Evolutionary conservation across 176 grass and related monocot species (phyloP).

Genomic region (Lolium rigidum): DNA sequence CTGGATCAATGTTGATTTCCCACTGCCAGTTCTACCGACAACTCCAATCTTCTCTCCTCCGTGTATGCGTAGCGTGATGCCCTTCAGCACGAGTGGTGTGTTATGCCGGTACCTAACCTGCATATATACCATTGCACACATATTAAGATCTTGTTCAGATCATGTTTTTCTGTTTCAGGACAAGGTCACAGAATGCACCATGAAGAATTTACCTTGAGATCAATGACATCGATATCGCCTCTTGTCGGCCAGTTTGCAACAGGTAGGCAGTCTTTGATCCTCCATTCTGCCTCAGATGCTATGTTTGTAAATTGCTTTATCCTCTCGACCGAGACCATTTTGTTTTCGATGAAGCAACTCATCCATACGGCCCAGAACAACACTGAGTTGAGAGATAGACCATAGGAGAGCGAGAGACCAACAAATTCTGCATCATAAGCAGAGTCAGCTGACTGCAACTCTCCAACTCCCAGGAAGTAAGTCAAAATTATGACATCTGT

Average conservation of each 20-base stretch:
- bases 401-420: conserved; percentile 94
- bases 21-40: conserved; percentile 92
- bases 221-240: conserved; percentile 75
- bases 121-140: background rate
- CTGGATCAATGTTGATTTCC: conserved; percentile 97
- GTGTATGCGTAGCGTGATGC: conserved; percentile 74
- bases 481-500: background rate
- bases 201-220: conserved; percentile 72
- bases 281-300: conserved; percentile 78
- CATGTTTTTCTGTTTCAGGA: conserved; percentile 7
- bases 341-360: conserved; percentile 96
- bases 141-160: conserved; percentile 13
- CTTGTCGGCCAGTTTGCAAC: conserved; percentile 75
- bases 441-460: background rate
- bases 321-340: conserved; percentile 94
- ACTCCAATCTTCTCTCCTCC: conserved; percentile 93
- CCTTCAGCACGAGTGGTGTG: conserved; percentile 94
- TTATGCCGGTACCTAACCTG: conserved; percentile 86
- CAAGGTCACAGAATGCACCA: background rate
- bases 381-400: conserved; percentile 81
- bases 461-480: background rate
- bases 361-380: conserved; percentile 86
- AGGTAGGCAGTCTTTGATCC: conserved; percentile 74
- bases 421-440: conserved; percentile 74
- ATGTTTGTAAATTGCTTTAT: conserved; percentile 97